phyloP scores from a whole-genome alignment of 331 rosid species.

The Acacia pycnantha region DNA sequence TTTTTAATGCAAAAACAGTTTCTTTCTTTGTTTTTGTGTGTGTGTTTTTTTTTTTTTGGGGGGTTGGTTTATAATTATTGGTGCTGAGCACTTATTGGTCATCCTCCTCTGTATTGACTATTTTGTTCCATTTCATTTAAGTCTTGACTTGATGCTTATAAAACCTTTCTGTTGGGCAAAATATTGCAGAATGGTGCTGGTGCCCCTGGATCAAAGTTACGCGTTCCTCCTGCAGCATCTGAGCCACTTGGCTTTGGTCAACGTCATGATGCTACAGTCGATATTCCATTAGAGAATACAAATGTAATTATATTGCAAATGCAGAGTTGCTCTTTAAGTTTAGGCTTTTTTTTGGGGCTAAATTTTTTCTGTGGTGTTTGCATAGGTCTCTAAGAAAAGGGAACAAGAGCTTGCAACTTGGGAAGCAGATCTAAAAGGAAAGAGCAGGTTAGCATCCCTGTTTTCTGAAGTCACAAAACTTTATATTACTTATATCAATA shows the following conservation, averaged over 20 bases:
- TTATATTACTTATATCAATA: not conserved
- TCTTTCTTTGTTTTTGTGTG: too few relatives aligned
- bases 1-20: not conserved
- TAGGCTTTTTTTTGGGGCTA: conserved; percentile 25
- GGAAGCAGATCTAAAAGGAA: conserved; percentile 90
- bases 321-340: conserved; percentile 10
- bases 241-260: conserved; percentile 78
- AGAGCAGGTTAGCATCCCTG: conserved; percentile 60
- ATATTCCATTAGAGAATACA: conserved; percentile 79
- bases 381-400: conserved; percentile 75
- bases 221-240: conserved; percentile 64
- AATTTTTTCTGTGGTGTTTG: conserved; percentile 29
- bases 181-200: conserved; percentile 55
- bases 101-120: conserved; percentile 3
- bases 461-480: conserved; percentile 1
- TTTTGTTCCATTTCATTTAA: conserved; percentile 18
- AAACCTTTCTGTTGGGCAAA: conserved; percentile 16
- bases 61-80: not conserved
- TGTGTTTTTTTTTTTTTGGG: not conserved
- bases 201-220: conserved; percentile 72
- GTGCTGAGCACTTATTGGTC: not conserved
- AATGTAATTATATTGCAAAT: conserved; percentile 45
- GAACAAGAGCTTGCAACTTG: conserved; percentile 83
- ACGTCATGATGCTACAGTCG: conserved; percentile 87
- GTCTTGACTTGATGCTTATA: not conserved